These are phyloP conservation scores for Ceratocystiopsis minuta DNA, from an alignment of 2,329 filamentous ascomycete species.

Conservation along the genomic window DNA sequence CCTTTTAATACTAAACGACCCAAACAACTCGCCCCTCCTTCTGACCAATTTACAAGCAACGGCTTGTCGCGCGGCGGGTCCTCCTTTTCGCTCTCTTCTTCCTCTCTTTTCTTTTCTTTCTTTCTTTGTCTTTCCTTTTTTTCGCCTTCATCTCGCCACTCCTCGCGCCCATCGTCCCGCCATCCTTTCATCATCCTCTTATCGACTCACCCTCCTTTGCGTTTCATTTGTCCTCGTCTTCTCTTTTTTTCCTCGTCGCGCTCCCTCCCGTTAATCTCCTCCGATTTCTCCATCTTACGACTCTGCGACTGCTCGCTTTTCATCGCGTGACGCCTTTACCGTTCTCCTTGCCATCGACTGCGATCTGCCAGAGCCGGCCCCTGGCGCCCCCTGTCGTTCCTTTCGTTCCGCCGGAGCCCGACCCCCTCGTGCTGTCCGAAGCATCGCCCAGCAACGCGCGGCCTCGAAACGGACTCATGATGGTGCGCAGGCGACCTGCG, in stretches of 20 bases:
- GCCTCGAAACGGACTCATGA: constrained; percentile 33
- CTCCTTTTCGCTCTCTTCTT: background rate
- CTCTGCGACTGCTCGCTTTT: background rate
- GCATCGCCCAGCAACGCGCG: constrained; percentile 10
- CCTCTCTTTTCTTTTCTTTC: background rate
- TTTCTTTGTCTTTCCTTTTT: background rate
- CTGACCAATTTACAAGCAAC: too few relatives aligned
- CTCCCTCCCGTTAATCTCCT: background rate
- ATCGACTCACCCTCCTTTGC: too few relatives aligned
- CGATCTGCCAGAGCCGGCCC: background rate
- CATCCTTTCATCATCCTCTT: background rate
- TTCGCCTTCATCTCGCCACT: background rate
- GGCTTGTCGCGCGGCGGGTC: too few relatives aligned
- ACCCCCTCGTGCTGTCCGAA: background rate
- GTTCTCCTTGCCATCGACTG: background rate
- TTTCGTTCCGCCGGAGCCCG: background rate
- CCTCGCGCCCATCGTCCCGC: background rate
- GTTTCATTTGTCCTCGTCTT: background rate
- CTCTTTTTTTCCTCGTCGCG: background rate
- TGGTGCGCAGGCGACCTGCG: constrained; percentile 35
- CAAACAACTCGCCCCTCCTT: too few relatives aligned
- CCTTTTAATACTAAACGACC: background rate
- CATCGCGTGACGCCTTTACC: background rate
- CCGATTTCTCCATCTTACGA: background rate
- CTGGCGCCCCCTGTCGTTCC: too few relatives aligned